Evolutionary conservation across 2,329 filamentous ascomycete genomes (phyloP).

Genomic region (Myriangium duriaei): DNA sequence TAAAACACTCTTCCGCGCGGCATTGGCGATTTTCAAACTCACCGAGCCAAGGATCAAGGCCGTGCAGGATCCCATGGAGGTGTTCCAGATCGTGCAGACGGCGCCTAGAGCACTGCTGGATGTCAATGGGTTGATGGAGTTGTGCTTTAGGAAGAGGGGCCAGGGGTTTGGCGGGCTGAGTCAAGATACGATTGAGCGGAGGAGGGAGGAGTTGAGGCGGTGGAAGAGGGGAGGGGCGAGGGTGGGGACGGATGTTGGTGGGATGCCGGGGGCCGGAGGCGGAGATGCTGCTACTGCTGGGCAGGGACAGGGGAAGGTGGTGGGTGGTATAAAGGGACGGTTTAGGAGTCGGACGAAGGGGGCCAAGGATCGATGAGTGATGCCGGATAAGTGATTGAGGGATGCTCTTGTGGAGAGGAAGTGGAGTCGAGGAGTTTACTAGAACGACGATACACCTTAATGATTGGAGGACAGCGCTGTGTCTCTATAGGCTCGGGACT

Average conservation of each 20-base stretch:
- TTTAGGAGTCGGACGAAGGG: conserved; percentile 9
- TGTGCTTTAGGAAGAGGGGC: conserved; percentile 56
- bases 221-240: not conserved
- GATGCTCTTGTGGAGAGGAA: not conserved
- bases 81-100: conserved; percentile 86
- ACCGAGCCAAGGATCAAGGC: conserved; percentile 70
- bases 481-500: too few species aligned
- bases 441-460: not conserved
- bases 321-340: conserved; percentile 10
- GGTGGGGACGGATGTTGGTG: not conserved
- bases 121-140: conserved; percentile 68
- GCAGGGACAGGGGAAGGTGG: conserved; percentile 5
- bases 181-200: conserved; percentile 68
- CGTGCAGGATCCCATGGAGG: conserved; percentile 80
- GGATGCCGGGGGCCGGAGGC: conserved; percentile 2
- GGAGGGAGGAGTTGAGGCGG: conserved; percentile 44
- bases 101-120: conserved; percentile 72
- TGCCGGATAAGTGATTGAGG: too few species aligned
- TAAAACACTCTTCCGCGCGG: conserved; percentile 85
- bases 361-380: too few species aligned
- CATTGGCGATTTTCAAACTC: conserved; percentile 79
- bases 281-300: not conserved
- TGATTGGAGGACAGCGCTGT: too few species aligned
- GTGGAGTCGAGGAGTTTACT: not conserved
- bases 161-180: conserved; percentile 72